phyloP scores from a whole-genome alignment of 140 eudicot genomes.

The Stevia rebaudiana region DNA sequence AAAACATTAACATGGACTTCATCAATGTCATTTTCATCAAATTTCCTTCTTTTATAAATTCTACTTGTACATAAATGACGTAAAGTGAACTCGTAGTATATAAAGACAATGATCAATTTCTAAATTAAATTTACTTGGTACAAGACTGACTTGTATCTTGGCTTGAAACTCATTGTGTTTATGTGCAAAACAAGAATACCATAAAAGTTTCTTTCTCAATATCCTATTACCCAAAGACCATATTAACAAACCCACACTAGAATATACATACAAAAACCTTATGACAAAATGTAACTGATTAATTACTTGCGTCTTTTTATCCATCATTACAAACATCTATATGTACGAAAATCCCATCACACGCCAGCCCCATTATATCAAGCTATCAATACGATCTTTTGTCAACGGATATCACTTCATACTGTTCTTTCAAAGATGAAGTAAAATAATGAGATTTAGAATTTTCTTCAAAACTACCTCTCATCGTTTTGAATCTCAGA shows the following conservation, averaged over 20 bases:
- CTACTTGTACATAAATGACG: too few relatives aligned
- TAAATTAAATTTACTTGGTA: neutral
- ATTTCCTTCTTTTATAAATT: too few relatives aligned
- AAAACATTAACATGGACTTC: too few relatives aligned
- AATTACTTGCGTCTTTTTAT: too few relatives aligned
- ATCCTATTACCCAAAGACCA: too few relatives aligned
- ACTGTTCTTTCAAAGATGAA: slow-evolving; percentile 1
- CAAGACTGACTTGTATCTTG: neutral
- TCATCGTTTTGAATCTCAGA: slow-evolving; percentile 63
- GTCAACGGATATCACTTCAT: neutral
- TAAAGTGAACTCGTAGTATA: too few relatives aligned
- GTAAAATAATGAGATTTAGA: slow-evolving; percentile 16
- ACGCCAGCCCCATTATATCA: neutral
- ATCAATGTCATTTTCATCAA: too few relatives aligned
- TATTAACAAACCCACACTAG: too few relatives aligned
- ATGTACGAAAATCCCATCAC: neutral
- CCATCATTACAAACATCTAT: too few relatives aligned
- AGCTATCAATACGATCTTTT: neutral
- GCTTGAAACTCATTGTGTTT: neutral
- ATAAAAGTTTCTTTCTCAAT: neutral
- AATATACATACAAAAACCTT: too few relatives aligned
- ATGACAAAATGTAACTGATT: too few relatives aligned
- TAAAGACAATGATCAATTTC: neutral
- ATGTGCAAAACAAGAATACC: neutral
- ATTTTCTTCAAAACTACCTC: slow-evolving; percentile 21